These are phyloP conservation scores for Chalciporus chontae DNA, from an alignment of 768 basidiomycete genomes.

Conservation along the genomic window DNA sequence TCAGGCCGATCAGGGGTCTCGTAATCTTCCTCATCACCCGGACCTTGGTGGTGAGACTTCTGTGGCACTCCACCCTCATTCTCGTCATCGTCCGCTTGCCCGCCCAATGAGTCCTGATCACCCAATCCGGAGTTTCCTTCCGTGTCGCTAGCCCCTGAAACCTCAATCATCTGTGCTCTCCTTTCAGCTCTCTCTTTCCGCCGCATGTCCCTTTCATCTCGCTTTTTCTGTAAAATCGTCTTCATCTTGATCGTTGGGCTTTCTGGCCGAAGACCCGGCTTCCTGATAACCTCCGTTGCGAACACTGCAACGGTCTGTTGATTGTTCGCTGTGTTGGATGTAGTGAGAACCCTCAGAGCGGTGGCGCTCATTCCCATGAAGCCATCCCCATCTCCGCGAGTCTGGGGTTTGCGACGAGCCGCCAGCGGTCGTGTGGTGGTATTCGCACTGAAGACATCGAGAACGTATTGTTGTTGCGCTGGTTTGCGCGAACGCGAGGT, in stretches of 20 bases:
- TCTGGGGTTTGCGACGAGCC: constrained; percentile 44
- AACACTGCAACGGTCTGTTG: constrained; percentile 61
- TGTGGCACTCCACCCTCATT: constrained; percentile 20
- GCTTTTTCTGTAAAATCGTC: constrained; percentile 62
- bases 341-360: constrained; percentile 67
- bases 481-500: constrained; percentile 50
- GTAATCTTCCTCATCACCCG: constrained; percentile 83
- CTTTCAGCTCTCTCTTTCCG: constrained; percentile 59
- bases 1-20: constrained; percentile 54
- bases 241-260: constrained; percentile 75
- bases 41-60: constrained; percentile 57
- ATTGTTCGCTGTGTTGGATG: constrained; percentile 68
- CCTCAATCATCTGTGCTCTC: constrained; percentile 47
- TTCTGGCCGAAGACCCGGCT: constrained; percentile 67
- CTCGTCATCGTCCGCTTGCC: constrained; percentile 21
- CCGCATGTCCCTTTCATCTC: constrained; percentile 55
- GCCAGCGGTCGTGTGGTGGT: constrained; percentile 27
- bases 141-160: constrained; percentile 22
- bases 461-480: constrained; percentile 29
- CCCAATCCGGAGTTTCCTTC: constrained; percentile 25
- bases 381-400: constrained; percentile 35
- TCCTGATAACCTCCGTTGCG: constrained; percentile 68
- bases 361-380: constrained; percentile 68
- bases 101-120: neutral
- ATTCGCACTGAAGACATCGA: constrained; percentile 38